These are phyloP conservation scores for Zopfia rhizophila DNA, from an alignment of 2,329 filamentous ascomycete genomes.

Conservation along the genomic window DNA sequence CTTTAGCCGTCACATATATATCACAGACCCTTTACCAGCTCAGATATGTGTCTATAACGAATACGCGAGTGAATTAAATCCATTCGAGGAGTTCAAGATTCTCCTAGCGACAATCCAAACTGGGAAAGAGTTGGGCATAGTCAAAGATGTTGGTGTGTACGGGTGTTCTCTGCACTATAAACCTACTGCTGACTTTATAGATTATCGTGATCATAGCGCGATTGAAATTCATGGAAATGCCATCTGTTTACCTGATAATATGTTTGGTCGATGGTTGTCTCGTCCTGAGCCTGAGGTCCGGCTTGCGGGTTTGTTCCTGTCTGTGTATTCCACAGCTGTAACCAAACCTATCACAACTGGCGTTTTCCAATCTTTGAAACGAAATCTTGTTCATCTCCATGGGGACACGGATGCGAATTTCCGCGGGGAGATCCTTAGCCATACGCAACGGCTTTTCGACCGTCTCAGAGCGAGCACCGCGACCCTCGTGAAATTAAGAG, in stretches of 20 bases:
- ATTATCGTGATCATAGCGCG: conserved; percentile 31
- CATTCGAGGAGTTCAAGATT: conserved; percentile 43
- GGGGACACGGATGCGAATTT: conserved; percentile 88
- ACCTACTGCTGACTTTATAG: conserved; percentile 21
- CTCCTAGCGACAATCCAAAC: conserved; percentile 54
- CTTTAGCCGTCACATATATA: conserved; percentile 39
- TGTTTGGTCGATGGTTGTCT: conserved; percentile 52
- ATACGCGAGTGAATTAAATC: conserved; percentile 22
- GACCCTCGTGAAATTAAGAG: conserved; percentile 35
- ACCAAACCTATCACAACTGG: conserved; percentile 75
- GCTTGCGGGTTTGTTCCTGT: conserved; percentile 81
- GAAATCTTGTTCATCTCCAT: conserved; percentile 76
- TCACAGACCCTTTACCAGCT: conserved; percentile 28
- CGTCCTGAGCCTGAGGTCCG: conserved; percentile 64
- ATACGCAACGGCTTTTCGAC: conserved; percentile 79
- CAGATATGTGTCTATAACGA: conserved; percentile 18
- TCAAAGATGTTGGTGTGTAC: conserved; percentile 51
- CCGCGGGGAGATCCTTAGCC: conserved; percentile 80
- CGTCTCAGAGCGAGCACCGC: conserved; percentile 64
- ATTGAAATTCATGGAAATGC: conserved; percentile 38
- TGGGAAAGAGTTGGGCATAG: conserved; percentile 59
- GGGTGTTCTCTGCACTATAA: conserved; percentile 8
- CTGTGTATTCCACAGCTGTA: conserved; percentile 78
- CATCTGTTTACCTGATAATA: conserved; percentile 65
- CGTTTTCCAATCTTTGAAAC: conserved; percentile 71